These are phyloP conservation scores for Tilletia indica DNA, from an alignment of 1,284 basidiomycete species.

Conservation along the genomic window DNA sequence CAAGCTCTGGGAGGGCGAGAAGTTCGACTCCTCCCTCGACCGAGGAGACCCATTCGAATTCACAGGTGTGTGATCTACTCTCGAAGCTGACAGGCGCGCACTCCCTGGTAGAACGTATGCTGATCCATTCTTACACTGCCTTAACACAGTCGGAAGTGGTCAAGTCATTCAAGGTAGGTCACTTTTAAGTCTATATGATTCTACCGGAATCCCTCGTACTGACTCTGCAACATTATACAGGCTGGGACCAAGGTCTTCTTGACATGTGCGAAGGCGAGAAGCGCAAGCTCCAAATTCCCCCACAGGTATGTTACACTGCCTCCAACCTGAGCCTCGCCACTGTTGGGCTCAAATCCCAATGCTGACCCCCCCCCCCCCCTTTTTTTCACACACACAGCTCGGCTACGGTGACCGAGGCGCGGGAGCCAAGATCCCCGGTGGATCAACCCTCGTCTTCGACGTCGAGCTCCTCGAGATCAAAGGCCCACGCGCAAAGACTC, in stretches of 20 bases:
- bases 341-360: not conserved
- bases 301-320: conserved; percentile 18
- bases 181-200: not conserved
- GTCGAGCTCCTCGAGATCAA: conserved; percentile 40
- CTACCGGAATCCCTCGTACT: not conserved
- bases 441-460: conserved; percentile 82
- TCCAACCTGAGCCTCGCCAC: not conserved
- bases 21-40: conserved; percentile 77
- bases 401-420: conserved; percentile 70
- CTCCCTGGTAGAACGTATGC: too few relatives aligned
- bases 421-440: conserved; percentile 74
- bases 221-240: conserved; percentile 46
- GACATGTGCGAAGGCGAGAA: conserved; percentile 88
- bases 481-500: conserved; percentile 27
- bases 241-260: conserved; percentile 60
- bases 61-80: conserved; percentile 53
- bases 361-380: not conserved
- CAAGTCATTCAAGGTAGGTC: conserved; percentile 67
- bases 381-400: conserved; percentile 33
- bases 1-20: conserved; percentile 68
- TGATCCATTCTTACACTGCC: too few relatives aligned
- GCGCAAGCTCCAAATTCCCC: conserved; percentile 66
- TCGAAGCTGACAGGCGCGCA: conserved; percentile 10
- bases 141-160: conserved; percentile 67
- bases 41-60: conserved; percentile 63